Conservation (phyloP, 2,329 filamentous ascomycete genomes). For the Sporothrix luriei region DNA sequence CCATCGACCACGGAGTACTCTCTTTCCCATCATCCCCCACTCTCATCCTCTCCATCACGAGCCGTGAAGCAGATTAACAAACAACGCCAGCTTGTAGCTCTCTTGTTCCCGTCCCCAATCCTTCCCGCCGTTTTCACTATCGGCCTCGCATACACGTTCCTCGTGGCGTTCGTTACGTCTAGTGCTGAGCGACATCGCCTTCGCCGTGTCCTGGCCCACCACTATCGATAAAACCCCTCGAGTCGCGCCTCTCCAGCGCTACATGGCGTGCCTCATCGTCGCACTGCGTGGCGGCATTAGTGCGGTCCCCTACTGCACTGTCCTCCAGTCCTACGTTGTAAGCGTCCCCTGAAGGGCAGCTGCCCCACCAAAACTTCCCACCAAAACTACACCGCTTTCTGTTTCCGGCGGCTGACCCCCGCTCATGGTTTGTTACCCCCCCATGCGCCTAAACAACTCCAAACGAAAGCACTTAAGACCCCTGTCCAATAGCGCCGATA, state of each 20-base stretch:
- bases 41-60: neutral
- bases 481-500: conserved; percentile 22
- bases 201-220: neutral
- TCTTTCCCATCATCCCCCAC: neutral
- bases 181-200: neutral
- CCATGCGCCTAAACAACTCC: neutral
- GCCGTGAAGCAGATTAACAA: neutral
- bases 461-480: conserved; percentile 15
- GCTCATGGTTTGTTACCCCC: neutral
- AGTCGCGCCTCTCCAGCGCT: conserved; percentile 4
- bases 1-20: neutral
- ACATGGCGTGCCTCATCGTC: conserved; percentile 3
- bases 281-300: neutral
- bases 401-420: conserved; percentile 27
- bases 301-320: neutral
- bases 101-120: too few species aligned
- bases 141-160: neutral
- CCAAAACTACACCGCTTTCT: conserved; percentile 29
- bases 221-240: conserved; percentile 21
- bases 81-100: neutral
- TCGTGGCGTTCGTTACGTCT: neutral
- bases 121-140: neutral
- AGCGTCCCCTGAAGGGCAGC: neutral
- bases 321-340: too few species aligned
- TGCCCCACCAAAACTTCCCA: conserved; percentile 1